Conservation (phyloP, 169 alveolate species). For the Eimeria sp. region DNA sequence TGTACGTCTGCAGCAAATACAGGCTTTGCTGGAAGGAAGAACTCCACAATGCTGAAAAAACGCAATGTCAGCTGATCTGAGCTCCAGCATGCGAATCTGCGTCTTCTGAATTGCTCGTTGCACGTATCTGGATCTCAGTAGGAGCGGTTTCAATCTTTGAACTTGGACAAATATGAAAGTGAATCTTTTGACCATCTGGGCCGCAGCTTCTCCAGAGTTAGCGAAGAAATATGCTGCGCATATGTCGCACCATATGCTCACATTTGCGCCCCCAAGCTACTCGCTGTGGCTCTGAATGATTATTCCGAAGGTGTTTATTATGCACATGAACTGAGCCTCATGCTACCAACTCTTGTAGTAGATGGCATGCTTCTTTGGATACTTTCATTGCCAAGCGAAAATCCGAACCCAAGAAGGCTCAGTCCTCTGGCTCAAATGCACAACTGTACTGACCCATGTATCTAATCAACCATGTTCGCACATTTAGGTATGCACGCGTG, state of each 20-base stretch:
- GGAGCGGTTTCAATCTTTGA: background rate
- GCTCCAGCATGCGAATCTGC: background rate
- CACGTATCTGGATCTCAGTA: background rate
- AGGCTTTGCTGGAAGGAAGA: background rate
- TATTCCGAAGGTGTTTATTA: background rate
- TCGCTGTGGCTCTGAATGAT: background rate
- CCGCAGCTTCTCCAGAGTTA: background rate
- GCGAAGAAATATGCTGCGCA: background rate
- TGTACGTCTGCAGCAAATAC: background rate
- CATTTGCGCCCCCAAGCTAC: background rate
- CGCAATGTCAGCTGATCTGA: background rate
- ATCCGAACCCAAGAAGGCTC: background rate
- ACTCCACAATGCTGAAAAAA: background rate
- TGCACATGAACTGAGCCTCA: background rate
- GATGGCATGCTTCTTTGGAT: background rate
- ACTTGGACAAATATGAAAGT: background rate
- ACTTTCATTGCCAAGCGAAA: background rate
- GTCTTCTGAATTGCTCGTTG: background rate
- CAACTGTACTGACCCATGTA: background rate
- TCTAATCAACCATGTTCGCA: background rate
- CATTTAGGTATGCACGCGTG: background rate
- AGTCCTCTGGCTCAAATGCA: background rate
- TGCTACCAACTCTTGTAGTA: background rate
- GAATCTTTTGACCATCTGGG: background rate
- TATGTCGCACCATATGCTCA: background rate